Evolutionary conservation across 75 land plant species (phyloP), one percentile per base, ranked within the genome.

Genomic region (Chamaecyparis obtusa): DNA sequence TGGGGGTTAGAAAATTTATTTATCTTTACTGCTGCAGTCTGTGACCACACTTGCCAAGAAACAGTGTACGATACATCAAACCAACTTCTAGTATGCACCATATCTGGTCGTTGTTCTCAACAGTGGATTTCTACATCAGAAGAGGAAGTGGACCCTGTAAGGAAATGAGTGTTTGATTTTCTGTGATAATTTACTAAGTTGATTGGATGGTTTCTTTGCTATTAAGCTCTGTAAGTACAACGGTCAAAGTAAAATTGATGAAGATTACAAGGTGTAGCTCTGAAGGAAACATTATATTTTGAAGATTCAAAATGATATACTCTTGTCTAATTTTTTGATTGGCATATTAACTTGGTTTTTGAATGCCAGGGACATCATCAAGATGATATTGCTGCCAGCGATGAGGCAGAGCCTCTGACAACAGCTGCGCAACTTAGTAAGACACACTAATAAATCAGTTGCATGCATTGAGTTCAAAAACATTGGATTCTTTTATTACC

Each of bases 21-120:
- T 74, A 35, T 56, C 36, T 85, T 19, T 32, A 49, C n/a, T 84
- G 27, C 9, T 91, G 85, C 92, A 91, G 92, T 91, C 7, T 91
- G 92, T 85, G 92, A 89, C 60, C 87, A 91, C 85, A 87, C 88
- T 32, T 91, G 92, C 56, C 91, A 76, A 84, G 92, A 91, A 57
- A 91, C 85, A 74, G 86, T 91, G 19, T 32, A 90, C 43, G 91
- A 90, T 85, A 72, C 88, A 48, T 87, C 91, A 41, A 91, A 87
- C 69, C 88, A 91, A 51, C 91, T 89, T 56, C 86, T 90, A 9
- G 92, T 91, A 10, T 91, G 92, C 69, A 87, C 88, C 27, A 85
- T 91, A 49, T 91, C 92, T 90, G 92, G 92, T 56, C 92, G 92
- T 46, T 91, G 92, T 81, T 89, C 87, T 21, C 89, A 89, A 67